A percentile compares a stretch with the other conserved stretches of the same genome.
These are phyloP conservation scores for Incumbomyces lentus DNA, from an alignment of 2,329 filamentous ascomycete genomes.

Conservation along the genomic window DNA sequence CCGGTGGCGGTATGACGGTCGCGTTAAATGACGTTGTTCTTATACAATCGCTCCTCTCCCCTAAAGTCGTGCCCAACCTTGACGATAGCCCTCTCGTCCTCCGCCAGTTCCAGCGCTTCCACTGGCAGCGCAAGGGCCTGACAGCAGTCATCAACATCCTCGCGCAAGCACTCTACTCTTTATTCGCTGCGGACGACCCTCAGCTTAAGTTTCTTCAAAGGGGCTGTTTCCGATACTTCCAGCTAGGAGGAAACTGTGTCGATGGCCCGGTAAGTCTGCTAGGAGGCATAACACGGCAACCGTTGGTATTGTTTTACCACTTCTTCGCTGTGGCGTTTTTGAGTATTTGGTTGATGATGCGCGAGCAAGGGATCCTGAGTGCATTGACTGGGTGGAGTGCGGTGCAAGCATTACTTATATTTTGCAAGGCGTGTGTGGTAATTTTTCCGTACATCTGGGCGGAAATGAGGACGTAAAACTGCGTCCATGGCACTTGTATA, in stretches of 20 bases:
- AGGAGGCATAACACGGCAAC: constrained; percentile 67
- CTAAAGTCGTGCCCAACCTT: constrained; percentile 57
- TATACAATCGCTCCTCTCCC: constrained; percentile 62
- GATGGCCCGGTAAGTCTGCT: constrained; percentile 73
- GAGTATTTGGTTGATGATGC: constrained; percentile 61
- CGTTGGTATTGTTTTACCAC: constrained; percentile 72
- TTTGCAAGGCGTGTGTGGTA: constrained; percentile 71
- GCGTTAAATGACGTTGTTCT: constrained; percentile 85
- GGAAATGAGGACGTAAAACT: constrained; percentile 46
- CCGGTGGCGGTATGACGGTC: constrained; percentile 95
- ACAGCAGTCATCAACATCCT: constrained; percentile 92
- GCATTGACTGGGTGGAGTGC: constrained; percentile 53
- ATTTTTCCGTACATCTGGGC: constrained; percentile 72
- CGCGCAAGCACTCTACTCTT: constrained; percentile 81
- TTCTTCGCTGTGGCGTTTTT: constrained; percentile 92
- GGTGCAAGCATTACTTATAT: constrained; percentile 56
- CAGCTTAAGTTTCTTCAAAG: constrained; percentile 69
- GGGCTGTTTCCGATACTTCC: constrained; percentile 91
- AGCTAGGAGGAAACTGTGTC: constrained; percentile 58
- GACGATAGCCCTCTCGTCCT: constrained; percentile 57
- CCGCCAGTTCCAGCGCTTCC: constrained; percentile 61
- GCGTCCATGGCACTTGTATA: not conserved
- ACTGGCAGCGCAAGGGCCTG: constrained; percentile 75
- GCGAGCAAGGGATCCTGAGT: constrained; percentile 38
- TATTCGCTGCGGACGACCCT: constrained; percentile 72